Percentiles rank a stretch among this genome's conserved stretches.
phyloP scores from a whole-genome alignment of 2,329 filamentous ascomycete species.

The Neopestalotiopsis rosae region DNA sequence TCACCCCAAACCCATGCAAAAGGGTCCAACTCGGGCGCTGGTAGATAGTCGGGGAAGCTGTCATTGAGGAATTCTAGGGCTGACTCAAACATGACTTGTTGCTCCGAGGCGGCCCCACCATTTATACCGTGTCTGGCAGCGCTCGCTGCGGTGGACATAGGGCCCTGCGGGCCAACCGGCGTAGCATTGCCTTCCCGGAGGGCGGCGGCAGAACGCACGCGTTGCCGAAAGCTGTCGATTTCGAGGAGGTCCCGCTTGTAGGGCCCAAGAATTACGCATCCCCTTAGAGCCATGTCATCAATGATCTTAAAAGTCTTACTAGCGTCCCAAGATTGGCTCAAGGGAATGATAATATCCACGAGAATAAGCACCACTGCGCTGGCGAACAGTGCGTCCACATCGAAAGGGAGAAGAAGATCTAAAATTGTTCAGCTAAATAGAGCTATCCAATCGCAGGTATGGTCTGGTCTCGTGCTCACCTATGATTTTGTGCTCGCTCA shows the following conservation, averaged over 20 bases:
- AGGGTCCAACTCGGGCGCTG: not conserved
- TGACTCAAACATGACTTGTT: not conserved
- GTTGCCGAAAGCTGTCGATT: not conserved
- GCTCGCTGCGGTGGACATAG: not conserved
- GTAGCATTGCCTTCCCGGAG: not conserved
- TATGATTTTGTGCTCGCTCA: not conserved
- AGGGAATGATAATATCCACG: not conserved
- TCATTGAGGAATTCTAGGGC: not conserved
- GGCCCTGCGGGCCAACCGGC: not conserved
- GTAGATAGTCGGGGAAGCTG: conserved; percentile 1
- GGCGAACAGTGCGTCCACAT: not conserved
- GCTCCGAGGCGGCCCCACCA: not conserved
- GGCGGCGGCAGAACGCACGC: not conserved
- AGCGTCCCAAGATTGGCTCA: not conserved
- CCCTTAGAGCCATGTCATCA: conserved; percentile 4
- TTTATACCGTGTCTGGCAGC: not conserved
- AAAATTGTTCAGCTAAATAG: not conserved
- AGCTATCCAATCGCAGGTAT: not conserved
- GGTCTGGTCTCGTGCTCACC: not conserved
- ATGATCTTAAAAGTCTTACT: conserved; percentile 2
- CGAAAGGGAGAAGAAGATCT: conserved; percentile 1
- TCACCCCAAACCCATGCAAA: conserved; percentile 3
- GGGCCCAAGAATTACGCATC: not conserved
- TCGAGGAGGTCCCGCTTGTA: not conserved
- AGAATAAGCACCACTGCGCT: conserved; percentile 3